Conservation (phyloP, 495 filamentous ascomycete species). For the Talaromyces liani region DNA sequence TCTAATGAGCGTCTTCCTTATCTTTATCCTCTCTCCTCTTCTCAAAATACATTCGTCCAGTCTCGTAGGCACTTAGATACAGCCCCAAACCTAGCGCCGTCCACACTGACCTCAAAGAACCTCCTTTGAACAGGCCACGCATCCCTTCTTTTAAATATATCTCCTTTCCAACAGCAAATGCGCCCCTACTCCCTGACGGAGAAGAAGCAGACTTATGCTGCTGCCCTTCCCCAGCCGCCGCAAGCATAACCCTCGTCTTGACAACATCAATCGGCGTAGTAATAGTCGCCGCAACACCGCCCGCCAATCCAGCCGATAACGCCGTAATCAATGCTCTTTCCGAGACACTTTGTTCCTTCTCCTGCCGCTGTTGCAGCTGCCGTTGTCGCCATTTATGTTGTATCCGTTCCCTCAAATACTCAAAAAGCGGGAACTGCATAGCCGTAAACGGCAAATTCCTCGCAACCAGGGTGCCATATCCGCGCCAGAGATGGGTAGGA, state of each 20-base stretch:
- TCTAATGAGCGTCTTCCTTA: not conserved
- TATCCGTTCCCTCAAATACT: conserved; percentile 47
- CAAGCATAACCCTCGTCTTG: conserved; percentile 74
- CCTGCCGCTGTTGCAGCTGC: conserved; percentile 11
- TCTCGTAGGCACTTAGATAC: conserved; percentile 83
- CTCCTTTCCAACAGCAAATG: conserved; percentile 51
- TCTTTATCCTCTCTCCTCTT: conserved; percentile 26
- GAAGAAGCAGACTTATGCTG: conserved; percentile 4
- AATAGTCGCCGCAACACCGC: conserved; percentile 58
- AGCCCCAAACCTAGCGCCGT: conserved; percentile 72
- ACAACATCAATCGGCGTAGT: conserved; percentile 82
- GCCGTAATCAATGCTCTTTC: conserved; percentile 59
- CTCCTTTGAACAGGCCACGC: conserved; percentile 71
- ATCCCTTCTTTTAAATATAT: conserved; percentile 58
- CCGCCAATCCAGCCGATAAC: conserved; percentile 59
- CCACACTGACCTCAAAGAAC: conserved; percentile 66
- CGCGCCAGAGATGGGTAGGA: conserved; percentile 61
- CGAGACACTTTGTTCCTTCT: not conserved
- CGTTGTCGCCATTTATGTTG: conserved; percentile 26
- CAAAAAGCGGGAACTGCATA: conserved; percentile 83
- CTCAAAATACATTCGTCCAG: conserved; percentile 63
- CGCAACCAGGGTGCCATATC: conserved; percentile 71
- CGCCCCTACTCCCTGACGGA: conserved; percentile 8
- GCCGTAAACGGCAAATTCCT: conserved; percentile 83
- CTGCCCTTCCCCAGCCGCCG: conserved; percentile 21